These are phyloP conservation scores for Saposhnikovia divaricata DNA, from an alignment of 129 eudicot genomes.

Conservation along the genomic window DNA sequence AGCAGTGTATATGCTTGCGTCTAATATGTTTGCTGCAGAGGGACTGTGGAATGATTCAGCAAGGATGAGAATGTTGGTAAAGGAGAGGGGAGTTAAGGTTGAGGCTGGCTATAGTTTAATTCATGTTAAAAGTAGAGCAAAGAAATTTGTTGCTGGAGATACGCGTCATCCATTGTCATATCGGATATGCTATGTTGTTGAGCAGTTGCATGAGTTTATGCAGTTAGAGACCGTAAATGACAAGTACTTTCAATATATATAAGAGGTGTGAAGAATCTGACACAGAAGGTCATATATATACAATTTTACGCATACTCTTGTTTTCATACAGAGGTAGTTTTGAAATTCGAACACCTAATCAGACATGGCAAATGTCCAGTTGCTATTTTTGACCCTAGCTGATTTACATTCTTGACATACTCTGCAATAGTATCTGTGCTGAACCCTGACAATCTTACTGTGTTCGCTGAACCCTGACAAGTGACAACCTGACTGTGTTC, in stretches of 20 bases:
- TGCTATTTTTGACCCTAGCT: neutral
- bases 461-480: neutral
- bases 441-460: neutral
- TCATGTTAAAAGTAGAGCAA: slow-evolving; percentile 25
- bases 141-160: slow-evolving; percentile 56
- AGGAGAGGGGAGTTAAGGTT: slow-evolving; percentile 46
- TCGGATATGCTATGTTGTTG: slow-evolving; percentile 23
- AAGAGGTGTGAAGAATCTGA: neutral
- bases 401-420: neutral
- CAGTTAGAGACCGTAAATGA: slow-evolving; percentile 15
- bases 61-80: slow-evolving; percentile 47
- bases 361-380: neutral
- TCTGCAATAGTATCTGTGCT: neutral
- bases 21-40: slow-evolving; percentile 48
- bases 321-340: neutral
- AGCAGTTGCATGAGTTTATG: slow-evolving; percentile 49
- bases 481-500: neutral
- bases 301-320: neutral
- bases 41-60: slow-evolving; percentile 65
- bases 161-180: slow-evolving; percentile 20
- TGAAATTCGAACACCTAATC: neutral
- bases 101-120: slow-evolving; percentile 65
- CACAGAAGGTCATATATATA: neutral
- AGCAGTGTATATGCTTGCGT: slow-evolving; percentile 72
- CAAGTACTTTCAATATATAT: neutral